phyloP scores from a whole-genome alignment of 305 asterid genomes.

The Fraxinus velutina region DNA sequence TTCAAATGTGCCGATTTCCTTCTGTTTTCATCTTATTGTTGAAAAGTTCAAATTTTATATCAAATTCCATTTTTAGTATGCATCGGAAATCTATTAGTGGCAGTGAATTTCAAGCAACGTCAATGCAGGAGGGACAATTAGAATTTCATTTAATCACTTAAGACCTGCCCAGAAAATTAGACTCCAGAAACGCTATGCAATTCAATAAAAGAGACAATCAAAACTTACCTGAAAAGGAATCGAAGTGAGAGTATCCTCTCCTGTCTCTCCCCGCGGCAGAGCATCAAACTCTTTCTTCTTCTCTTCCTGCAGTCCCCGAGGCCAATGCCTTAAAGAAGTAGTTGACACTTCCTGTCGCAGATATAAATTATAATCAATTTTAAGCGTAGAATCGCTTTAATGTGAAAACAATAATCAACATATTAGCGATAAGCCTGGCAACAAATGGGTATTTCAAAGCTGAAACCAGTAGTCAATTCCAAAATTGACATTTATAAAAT shows the following conservation, averaged over 20 bases:
- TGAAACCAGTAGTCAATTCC: background rate
- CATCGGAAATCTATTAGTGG: background rate
- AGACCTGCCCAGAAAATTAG: background rate
- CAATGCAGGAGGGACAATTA: background rate
- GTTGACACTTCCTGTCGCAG: background rate
- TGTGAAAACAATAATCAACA: too few relatives aligned
- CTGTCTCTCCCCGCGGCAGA: constrained; percentile 63
- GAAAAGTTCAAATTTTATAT: background rate
- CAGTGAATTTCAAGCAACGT: background rate
- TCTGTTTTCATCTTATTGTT: background rate
- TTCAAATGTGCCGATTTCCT: background rate
- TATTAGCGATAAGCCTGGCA: background rate
- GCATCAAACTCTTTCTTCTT: constrained; percentile 32
- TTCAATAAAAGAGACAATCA: background rate
- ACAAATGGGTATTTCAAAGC: too few relatives aligned
- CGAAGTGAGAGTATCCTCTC: constrained; percentile 49
- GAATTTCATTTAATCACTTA: background rate
- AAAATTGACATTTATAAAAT: background rate
- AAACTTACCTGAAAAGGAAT: constrained; percentile 73
- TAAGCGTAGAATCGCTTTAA: too few relatives aligned
- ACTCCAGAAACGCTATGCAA: background rate
- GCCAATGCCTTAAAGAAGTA: background rate
- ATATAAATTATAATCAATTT: background rate
- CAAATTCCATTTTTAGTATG: background rate
- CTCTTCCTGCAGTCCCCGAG: constrained; percentile 40